These are phyloP conservation scores for Ophiocordyceps camponoti-floridani DNA, from an alignment of 2,329 filamentous ascomycete species.

Conservation along the genomic window DNA sequence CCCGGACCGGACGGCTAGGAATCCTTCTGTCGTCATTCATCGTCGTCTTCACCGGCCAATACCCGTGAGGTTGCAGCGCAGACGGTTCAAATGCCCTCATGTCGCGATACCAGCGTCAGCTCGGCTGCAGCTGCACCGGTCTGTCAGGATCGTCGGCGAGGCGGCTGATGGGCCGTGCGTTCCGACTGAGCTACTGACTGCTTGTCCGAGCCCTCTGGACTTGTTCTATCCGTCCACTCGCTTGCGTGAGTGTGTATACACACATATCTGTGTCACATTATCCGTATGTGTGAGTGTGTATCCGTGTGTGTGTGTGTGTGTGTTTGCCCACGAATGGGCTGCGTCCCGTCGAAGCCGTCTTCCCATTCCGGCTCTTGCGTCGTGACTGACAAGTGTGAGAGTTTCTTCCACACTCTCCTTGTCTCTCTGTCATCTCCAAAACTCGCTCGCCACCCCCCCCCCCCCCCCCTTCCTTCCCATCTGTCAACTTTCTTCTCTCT, in stretches of 20 bases:
- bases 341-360: too few species aligned
- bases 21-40: background rate
- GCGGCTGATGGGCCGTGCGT: background rate
- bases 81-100: background rate
- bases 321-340: background rate
- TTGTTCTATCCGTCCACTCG: background rate
- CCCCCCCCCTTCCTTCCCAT: too few species aligned
- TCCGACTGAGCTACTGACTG: background rate
- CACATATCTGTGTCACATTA: background rate
- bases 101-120: background rate
- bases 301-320: background rate
- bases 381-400: background rate
- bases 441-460: background rate
- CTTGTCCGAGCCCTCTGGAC: background rate
- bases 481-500: background rate
- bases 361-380: too few species aligned
- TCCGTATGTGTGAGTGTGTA: background rate
- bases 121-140: background rate
- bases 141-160: background rate
- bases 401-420: background rate
- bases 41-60: background rate
- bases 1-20: too few species aligned
- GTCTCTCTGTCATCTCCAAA: background rate
- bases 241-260: too few species aligned
- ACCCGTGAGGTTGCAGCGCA: background rate